Conservation (phyloP, 1,284 basidiomycete genomes). For the Cutaneotrichosporon arboriforme region DNA sequence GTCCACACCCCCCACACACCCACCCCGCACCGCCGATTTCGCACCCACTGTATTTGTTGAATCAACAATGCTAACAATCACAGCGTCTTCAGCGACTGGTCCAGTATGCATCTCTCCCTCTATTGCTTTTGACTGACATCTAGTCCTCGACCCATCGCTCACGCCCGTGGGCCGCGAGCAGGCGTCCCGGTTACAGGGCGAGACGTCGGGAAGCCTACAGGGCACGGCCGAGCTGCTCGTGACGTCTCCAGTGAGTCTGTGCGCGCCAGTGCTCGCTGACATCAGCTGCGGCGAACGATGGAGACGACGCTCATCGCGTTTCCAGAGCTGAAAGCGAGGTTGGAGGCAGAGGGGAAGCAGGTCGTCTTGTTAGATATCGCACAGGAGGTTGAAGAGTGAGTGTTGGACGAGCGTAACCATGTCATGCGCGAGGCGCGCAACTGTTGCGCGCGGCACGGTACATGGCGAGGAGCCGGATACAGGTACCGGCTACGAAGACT, state of each 20-base stretch:
- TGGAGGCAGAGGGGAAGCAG: conserved; percentile 35
- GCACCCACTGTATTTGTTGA: too few species aligned
- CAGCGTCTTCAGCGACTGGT: conserved; percentile 44
- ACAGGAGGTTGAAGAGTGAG: conserved; percentile 44
- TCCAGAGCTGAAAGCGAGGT: conserved; percentile 29
- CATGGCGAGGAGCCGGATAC: too few species aligned
- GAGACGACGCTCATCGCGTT: conserved; percentile 46
- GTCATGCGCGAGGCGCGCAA: too few species aligned
- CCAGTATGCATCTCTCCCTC: conserved; percentile 26
- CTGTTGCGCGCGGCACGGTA: too few species aligned
- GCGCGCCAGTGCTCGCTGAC: conserved; percentile 1
- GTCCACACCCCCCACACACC: neutral
- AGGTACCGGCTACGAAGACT: too few species aligned
- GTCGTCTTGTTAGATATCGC: conserved; percentile 41
- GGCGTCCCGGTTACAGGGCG: conserved; percentile 29
- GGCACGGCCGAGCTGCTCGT: conserved; percentile 42
- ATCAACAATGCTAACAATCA: conserved; percentile 6
- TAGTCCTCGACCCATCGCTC: conserved; percentile 44
- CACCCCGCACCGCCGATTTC: neutral
- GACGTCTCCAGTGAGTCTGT: conserved; percentile 36
- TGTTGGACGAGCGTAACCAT: conserved; percentile 4
- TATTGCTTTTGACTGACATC: neutral
- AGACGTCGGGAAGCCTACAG: conserved; percentile 37
- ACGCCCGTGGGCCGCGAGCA: conserved; percentile 44
- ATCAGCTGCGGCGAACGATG: conserved; percentile 42